These are phyloP conservation scores for Wickerhamiella slavikovae DNA, from an alignment of 805 yeast genomes.

Conservation along the genomic window DNA sequence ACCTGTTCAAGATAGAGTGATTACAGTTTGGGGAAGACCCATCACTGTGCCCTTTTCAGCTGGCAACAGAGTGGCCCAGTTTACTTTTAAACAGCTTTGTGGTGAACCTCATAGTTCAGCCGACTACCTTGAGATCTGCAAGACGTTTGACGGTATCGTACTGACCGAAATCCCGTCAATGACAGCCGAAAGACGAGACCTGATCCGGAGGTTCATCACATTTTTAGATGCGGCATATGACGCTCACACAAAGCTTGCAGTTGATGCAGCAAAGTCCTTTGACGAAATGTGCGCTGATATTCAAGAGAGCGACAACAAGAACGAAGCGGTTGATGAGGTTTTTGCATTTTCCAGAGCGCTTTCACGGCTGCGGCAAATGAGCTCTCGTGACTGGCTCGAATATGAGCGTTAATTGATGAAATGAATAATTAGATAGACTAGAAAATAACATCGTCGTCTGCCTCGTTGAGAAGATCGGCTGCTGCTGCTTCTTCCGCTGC, in stretches of 20 bases:
- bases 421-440: background rate
- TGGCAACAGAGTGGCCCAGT: constrained; percentile 71
- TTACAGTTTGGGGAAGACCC: constrained; percentile 72
- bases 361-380: constrained; percentile 81
- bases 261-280: constrained; percentile 74
- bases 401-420: background rate
- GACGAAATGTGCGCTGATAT: constrained; percentile 54
- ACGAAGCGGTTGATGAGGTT: constrained; percentile 69
- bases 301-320: constrained; percentile 22
- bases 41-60: constrained; percentile 55
- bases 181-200: constrained; percentile 58
- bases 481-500: too few relatives aligned
- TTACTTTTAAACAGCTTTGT: constrained; percentile 69
- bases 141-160: constrained; percentile 54
- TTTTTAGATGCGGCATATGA: constrained; percentile 93
- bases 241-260: constrained; percentile 69
- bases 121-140: constrained; percentile 72
- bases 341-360: constrained; percentile 94
- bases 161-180: constrained; percentile 83
- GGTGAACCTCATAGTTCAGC: constrained; percentile 84
- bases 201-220: constrained; percentile 79
- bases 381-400: constrained; percentile 63
- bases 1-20: constrained; percentile 18
- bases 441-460: background rate
- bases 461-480: too few relatives aligned